Conservation (phyloP, 176 grass and related monocot genomes). For the Juncus inflexus region DNA sequence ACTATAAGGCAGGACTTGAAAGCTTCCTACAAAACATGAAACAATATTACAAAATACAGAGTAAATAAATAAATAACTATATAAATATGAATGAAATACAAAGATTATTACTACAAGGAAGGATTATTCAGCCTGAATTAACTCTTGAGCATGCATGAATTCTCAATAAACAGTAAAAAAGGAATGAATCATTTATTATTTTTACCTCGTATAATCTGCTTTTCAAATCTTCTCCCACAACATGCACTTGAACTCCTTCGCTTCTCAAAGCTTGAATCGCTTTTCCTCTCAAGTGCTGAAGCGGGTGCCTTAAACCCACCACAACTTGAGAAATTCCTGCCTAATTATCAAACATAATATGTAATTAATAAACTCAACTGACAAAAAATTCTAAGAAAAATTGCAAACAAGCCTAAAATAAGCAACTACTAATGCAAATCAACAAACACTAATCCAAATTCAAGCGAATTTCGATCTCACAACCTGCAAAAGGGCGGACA, state of each 20-base stretch:
- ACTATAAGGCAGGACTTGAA: constrained; percentile 79
- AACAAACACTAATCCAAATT: not conserved
- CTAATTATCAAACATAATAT: constrained; percentile 47
- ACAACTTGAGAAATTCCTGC: constrained; percentile 87
- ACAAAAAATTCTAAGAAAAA: not conserved
- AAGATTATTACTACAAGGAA: not conserved
- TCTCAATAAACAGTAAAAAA: no score
- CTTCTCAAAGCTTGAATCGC: constrained; percentile 69
- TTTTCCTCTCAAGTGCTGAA: constrained; percentile 79
- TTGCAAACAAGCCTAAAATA: constrained; percentile 37
- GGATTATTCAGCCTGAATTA: not conserved
- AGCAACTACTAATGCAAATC: not conserved
- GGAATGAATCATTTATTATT: not conserved
- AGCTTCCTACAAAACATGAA: constrained; percentile 68
- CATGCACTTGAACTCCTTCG: constrained; percentile 78
- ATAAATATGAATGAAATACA: no score
- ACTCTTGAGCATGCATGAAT: constrained; percentile 10
- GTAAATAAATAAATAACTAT: not conserved
- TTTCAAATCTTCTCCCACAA: constrained; percentile 76
- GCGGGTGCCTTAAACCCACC: constrained; percentile 72
- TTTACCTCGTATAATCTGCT: constrained; percentile 64
- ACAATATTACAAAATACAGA: constrained; percentile 11
- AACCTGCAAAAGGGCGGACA: constrained; percentile 71
- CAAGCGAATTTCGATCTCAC: not conserved
- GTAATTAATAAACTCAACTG: not conserved